Conservation (phyloP, 23 red algal genomes). For the Gracilaria domingensis region DNA sequence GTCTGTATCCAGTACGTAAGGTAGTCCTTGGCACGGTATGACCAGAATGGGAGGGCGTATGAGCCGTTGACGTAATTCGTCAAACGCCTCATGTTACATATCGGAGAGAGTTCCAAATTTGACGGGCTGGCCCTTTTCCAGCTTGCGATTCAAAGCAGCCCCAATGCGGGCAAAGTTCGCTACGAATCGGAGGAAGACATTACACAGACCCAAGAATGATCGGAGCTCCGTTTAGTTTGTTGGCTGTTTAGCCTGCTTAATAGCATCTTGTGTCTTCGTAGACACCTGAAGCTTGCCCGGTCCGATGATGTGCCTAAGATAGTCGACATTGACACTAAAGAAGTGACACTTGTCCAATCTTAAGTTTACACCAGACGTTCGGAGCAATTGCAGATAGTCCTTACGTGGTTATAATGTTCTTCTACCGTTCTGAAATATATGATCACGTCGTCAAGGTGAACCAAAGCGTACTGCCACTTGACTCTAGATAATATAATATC, state of each 20-base stretch:
- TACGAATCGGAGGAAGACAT: slow-evolving; percentile 53
- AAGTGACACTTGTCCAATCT: slow-evolving; percentile 39
- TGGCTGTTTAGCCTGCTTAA: not conserved
- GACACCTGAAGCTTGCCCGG: slow-evolving; percentile 48
- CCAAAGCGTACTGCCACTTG: slow-evolving; percentile 13
- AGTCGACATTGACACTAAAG: slow-evolving; percentile 35
- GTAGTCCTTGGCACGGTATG: not conserved
- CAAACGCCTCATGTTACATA: slow-evolving; percentile 16
- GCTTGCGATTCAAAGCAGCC: slow-evolving; percentile 38
- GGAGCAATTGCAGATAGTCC: too few species aligned
- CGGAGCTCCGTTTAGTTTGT: slow-evolving; percentile 38
- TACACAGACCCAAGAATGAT: slow-evolving; percentile 46
- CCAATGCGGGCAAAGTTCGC: slow-evolving; percentile 47
- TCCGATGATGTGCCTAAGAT: slow-evolving; percentile 29
- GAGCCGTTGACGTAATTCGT: slow-evolving; percentile 17
- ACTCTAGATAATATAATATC: slow-evolving; percentile 48
- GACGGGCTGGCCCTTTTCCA: slow-evolving; percentile 15
- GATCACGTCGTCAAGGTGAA: slow-evolving; percentile 64
- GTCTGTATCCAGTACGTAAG: slow-evolving; percentile 64
- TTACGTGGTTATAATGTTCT: slow-evolving; percentile 4
- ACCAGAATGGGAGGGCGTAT: slow-evolving; percentile 7
- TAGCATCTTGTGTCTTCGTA: not conserved
- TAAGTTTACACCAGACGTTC: slow-evolving; percentile 37
- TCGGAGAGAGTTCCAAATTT: slow-evolving; percentile 25
- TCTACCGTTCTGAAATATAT: slow-evolving; percentile 24